These are phyloP conservation scores for Cercospora brassicicola DNA, from an alignment of 2,329 filamentous ascomycete species.

Conservation along the genomic window DNA sequence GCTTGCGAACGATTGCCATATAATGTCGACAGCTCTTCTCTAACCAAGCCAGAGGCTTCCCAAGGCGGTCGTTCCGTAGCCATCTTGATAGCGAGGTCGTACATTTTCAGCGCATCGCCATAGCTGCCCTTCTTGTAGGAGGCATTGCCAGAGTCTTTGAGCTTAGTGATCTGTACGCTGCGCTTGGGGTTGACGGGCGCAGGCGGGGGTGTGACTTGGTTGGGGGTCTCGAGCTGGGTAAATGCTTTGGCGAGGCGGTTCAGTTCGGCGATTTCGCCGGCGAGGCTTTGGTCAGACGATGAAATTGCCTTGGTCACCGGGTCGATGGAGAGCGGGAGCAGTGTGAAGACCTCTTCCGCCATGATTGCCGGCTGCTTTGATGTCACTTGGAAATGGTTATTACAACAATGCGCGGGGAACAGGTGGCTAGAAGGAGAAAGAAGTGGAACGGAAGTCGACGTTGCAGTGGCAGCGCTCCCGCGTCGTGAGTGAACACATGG, in stretches of 20 bases:
- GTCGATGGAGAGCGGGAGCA: constrained; percentile 65
- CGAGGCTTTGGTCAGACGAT: constrained; percentile 44
- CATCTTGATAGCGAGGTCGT: constrained; percentile 88
- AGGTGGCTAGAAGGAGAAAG: neutral
- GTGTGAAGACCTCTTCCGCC: constrained; percentile 23
- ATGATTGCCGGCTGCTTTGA: neutral
- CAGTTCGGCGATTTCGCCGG: constrained; percentile 62
- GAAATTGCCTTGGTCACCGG: constrained; percentile 75
- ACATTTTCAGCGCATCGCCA: constrained; percentile 74
- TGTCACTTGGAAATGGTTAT: neutral
- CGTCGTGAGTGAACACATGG: neutral
- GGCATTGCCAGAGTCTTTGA: constrained; percentile 82
- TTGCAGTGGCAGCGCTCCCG: neutral
- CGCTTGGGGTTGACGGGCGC: constrained; percentile 92
- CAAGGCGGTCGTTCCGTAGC: constrained; percentile 76
- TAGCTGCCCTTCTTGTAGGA: constrained; percentile 77
- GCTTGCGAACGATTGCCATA: constrained; percentile 89
- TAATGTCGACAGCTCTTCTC: constrained; percentile 78
- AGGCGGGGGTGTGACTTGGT: constrained; percentile 74
- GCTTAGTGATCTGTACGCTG: constrained; percentile 80
- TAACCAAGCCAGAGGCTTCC: constrained; percentile 80
- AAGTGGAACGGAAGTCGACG: neutral
- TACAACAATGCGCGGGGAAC: neutral
- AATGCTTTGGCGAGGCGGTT: constrained; percentile 78
- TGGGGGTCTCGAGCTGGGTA: constrained; percentile 61